Evolutionary conservation across 2,329 filamentous ascomycete genomes (phyloP).

Genomic region (Aureobasidium namibiae): DNA sequence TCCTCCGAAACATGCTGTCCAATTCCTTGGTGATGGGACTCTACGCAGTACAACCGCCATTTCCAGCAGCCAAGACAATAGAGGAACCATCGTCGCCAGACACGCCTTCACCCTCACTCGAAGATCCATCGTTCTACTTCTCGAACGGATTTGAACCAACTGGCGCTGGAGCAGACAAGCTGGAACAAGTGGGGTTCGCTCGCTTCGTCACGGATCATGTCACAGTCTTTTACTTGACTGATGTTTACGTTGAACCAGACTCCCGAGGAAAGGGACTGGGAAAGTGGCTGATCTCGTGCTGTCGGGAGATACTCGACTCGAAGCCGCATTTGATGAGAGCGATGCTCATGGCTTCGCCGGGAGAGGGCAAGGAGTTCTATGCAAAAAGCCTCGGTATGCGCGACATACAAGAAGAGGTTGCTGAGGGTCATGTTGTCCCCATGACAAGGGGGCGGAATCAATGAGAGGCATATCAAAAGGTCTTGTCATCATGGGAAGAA

Average conservation of each 20-base stretch:
- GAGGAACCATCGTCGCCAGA: constrained; percentile 19
- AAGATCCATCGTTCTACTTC: constrained; percentile 7
- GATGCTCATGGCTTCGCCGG: constrained; percentile 18
- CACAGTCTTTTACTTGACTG: constrained; percentile 21
- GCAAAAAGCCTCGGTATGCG: constrained; percentile 17
- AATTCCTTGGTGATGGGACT: constrained; percentile 24
- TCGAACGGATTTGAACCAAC: background rate
- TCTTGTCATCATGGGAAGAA: background rate
- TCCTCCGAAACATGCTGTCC: constrained; percentile 18
- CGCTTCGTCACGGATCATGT: constrained; percentile 23
- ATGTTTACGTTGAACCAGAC: constrained; percentile 20
- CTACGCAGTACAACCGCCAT: constrained; percentile 15
- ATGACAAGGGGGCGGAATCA: background rate
- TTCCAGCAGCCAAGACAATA: constrained; percentile 10
- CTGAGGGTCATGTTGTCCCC: background rate
- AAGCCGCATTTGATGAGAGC: constrained; percentile 19
- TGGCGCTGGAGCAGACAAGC: background rate
- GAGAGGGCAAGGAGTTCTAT: constrained; percentile 18
- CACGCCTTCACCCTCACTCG: constrained; percentile 19
- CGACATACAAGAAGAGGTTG: constrained; percentile 15
- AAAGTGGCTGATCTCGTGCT: constrained; percentile 21
- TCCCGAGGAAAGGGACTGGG: constrained; percentile 18
- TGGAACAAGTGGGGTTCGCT: constrained; percentile 22
- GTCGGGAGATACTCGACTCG: constrained; percentile 16
- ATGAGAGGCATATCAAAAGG: background rate